Evolutionary conservation across 352 stramenopile genomes (phyloP).

Genomic region (Globisporangium nodosum): DNA sequence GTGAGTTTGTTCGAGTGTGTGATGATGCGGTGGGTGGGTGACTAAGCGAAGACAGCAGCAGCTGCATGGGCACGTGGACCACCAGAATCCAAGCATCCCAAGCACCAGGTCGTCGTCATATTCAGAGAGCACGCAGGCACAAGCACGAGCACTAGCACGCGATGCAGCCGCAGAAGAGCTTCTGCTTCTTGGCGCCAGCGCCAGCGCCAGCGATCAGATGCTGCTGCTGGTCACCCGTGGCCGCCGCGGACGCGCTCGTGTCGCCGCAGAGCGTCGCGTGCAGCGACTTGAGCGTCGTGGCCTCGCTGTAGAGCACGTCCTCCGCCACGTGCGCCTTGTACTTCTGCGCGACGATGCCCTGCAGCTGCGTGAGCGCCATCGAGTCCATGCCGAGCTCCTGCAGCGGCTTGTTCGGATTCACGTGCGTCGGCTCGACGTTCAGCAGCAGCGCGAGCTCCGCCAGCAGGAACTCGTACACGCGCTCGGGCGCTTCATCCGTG

Average conservation of each 20-base stretch:
- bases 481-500: conserved; percentile 38
- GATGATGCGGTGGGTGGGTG: background rate
- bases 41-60: background rate
- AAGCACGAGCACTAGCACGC: conserved; percentile 29
- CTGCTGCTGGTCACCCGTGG: conserved; percentile 14
- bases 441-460: conserved; percentile 56
- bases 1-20: background rate
- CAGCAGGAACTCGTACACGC: conserved; percentile 52
- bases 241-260: conserved; percentile 13
- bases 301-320: conserved; percentile 90
- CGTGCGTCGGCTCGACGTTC: conserved; percentile 38
- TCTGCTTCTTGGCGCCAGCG: conserved; percentile 28
- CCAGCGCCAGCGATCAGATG: conserved; percentile 17
- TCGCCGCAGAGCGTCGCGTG: conserved; percentile 61
- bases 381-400: conserved; percentile 90
- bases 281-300: conserved; percentile 78
- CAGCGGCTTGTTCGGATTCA: conserved; percentile 50
- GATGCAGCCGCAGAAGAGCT: conserved; percentile 71
- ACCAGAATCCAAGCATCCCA: background rate
- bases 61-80: background rate
- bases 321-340: conserved; percentile 91
- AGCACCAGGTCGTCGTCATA: too few relatives aligned
- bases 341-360: conserved; percentile 87
- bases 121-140: too few relatives aligned
- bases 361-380: conserved; percentile 93